Conservation (phyloP, 371 early-diverging fungal genomes). For the Astathelohania contejeani region DNA sequence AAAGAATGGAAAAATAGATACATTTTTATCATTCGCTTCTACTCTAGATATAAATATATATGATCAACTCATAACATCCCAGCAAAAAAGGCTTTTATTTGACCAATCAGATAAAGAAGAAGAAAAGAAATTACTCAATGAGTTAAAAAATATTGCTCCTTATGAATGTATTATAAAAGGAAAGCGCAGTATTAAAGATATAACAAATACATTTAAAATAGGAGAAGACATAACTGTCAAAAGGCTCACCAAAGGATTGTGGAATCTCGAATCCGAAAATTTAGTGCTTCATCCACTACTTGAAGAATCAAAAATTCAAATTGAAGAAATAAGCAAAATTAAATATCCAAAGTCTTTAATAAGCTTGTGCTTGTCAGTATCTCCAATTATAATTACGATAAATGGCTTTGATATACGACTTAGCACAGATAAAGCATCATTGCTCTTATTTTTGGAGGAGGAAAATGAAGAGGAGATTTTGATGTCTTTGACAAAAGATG, state of each 20-base stretch:
- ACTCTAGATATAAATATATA: background rate
- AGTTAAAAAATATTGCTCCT: background rate
- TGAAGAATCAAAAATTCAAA: conserved; percentile 6
- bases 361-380: conserved; percentile 5
- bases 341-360: conserved; percentile 9
- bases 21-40: background rate
- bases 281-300: too few species aligned
- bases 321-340: background rate
- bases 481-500: background rate
- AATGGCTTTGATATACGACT: conserved; percentile 13
- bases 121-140: background rate
- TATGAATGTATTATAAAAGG: background rate
- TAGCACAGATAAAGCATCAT: conserved; percentile 8
- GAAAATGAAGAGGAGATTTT: background rate
- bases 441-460: conserved; percentile 10
- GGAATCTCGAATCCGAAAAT: too few species aligned
- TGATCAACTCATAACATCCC: background rate
- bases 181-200: background rate
- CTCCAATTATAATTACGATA: conserved; percentile 17
- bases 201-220: background rate
- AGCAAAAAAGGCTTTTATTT: background rate
- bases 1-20: background rate
- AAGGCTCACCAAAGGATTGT: conserved; percentile 17
- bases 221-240: background rate
- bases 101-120: background rate